Evolutionary conservation across 257 asterid species (phyloP), one percentile per base, ranked within the genome.

Genomic region (Jasminum sambac): DNA sequence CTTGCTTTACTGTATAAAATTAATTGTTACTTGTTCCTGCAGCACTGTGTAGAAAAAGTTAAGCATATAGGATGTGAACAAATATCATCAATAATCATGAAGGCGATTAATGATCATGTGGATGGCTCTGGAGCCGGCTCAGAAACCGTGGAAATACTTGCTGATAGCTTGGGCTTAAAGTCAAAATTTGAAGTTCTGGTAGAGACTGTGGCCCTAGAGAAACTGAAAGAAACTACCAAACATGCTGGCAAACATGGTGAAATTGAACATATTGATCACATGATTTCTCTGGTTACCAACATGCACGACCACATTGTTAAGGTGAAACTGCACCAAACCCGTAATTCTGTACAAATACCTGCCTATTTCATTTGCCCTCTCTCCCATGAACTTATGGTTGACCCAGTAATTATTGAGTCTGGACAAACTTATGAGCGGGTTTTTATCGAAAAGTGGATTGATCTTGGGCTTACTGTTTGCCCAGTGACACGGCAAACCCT

Each of bases 361-460:
- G 80, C 95, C 36, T 95, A 91, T 75, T 89, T 89, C 81, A 87
- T 92, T 78, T 91, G 97, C 74, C 97, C 96, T 55, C 92, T 89
- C 62, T 91, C 96, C 40, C 95, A 89, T 66, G 97, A 89, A 69
- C 89, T 91, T 78, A 89, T 91, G 96, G 84, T 92, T 2, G 97
- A 91, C 65, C 97, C 97, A 75, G 97, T 91, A 67, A 89, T 91
- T 79, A 90, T 91, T 75, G 91, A 92, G 44, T 91, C 96, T 69
- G 97, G 97, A 59, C 95, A 89, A 89, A 91, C 97, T n/a, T 91
- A 89, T 40, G 97, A 91, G 82, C 84, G 93, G 64, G 88, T 85
- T 64, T 91, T 87, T 70, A 91, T 91, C 62, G 82, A 89, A 70
- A 83, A 81, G 70, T 91, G 97, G 97, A 84, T 89, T 67, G 96